Conservation (phyloP, 192 early-diverging fungal species). For the Dissophora ornata region DNA sequence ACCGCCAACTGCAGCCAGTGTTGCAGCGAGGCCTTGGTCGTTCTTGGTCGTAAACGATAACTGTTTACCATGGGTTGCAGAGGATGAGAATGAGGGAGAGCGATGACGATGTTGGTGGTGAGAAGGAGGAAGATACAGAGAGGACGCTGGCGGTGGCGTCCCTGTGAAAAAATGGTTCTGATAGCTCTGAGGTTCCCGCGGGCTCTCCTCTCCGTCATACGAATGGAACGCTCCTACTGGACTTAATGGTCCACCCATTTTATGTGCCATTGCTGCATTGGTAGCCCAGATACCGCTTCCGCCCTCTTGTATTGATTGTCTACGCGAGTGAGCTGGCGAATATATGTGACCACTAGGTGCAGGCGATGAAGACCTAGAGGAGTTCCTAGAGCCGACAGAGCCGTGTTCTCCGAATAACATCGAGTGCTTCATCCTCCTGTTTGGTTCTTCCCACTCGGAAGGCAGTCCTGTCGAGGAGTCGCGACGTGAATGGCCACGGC, state of each 20-base stretch:
- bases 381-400: neutral
- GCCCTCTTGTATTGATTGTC: neutral
- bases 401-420: slow-evolving; percentile 34
- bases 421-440: slow-evolving; percentile 23
- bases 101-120: neutral
- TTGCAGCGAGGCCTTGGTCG: neutral
- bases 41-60: slow-evolving; percentile 40
- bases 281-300: neutral
- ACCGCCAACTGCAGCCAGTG: neutral
- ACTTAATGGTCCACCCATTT: too few relatives aligned
- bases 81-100: neutral
- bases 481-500: neutral
- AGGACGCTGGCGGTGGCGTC: slow-evolving; percentile 9
- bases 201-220: neutral
- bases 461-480: slow-evolving; percentile 33
- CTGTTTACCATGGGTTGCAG: slow-evolving; percentile 10
- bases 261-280: neutral
- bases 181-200: slow-evolving; percentile 13
- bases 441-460: slow-evolving; percentile 25
- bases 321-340: neutral
- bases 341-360: neutral
- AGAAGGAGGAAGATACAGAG: neutral
- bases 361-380: neutral
- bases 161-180: slow-evolving; percentile 25
- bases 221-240: too few relatives aligned